Conservation (phyloP, 2,329 filamentous ascomycete genomes). For the Aspergillus ruber region DNA sequence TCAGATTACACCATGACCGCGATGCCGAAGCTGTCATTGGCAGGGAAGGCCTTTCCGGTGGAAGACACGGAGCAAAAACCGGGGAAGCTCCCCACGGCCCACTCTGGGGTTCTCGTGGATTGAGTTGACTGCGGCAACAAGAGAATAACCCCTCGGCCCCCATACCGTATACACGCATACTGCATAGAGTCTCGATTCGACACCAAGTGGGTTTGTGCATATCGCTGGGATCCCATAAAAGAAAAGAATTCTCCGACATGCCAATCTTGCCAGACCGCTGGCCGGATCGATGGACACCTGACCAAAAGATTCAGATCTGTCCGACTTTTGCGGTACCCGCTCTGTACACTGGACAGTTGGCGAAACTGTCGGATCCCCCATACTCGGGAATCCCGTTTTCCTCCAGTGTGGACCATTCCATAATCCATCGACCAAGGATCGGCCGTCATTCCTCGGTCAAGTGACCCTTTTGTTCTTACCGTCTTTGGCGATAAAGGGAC, state of each 20-base stretch:
- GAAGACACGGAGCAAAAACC: neutral
- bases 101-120: neutral
- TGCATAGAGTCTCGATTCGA: neutral
- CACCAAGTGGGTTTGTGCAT: neutral
- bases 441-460: constrained; percentile 15
- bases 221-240: neutral
- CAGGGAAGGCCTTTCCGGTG: neutral
- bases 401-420: constrained; percentile 13
- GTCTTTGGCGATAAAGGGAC: constrained; percentile 8
- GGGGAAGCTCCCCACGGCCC: neutral
- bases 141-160: neutral
- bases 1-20: constrained; percentile 1
- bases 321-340: constrained; percentile 8
- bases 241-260: neutral
- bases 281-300: constrained; percentile 2
- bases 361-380: constrained; percentile 8
- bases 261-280: constrained; percentile 2
- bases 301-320: constrained; percentile 7
- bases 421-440: constrained; percentile 3
- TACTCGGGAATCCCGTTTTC: constrained; percentile 14
- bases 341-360: constrained; percentile 6
- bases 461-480: constrained; percentile 9
- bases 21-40: constrained; percentile 2
- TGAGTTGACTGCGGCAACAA: neutral
- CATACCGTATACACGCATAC: neutral